A percentile compares a stretch with the other conserved stretches of the same genome.
Conservation (phyloP, 2,329 filamentous ascomycete genomes). For the Aspergillus sergii region DNA sequence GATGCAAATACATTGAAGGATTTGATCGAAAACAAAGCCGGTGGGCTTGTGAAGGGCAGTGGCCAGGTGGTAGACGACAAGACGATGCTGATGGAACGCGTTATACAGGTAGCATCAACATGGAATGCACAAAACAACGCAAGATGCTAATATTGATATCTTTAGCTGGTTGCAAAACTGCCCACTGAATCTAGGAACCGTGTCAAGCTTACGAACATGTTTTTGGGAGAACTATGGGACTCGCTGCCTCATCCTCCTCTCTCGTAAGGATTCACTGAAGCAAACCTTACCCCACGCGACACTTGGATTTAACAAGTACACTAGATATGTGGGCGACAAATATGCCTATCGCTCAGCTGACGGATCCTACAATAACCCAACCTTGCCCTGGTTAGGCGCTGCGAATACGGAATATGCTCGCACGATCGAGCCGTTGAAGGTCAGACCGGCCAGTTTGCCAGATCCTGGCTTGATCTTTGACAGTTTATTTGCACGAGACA, state of each 20-base stretch:
- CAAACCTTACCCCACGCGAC: background rate
- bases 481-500: slow-evolving; percentile 44
- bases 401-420: slow-evolving; percentile 70
- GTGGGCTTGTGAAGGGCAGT: slow-evolving; percentile 25
- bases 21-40: slow-evolving; percentile 64
- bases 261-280: slow-evolving; percentile 49
- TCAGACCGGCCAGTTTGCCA: slow-evolving; percentile 59
- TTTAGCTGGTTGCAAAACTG: slow-evolving; percentile 64
- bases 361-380: slow-evolving; percentile 71
- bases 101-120: slow-evolving; percentile 56
- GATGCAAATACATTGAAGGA: slow-evolving; percentile 66
- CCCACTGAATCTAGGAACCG: slow-evolving; percentile 64
- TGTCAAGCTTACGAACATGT: slow-evolving; percentile 64
- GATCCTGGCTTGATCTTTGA: slow-evolving; percentile 61
- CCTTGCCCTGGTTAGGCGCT: slow-evolving; percentile 66
- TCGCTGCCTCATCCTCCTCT: slow-evolving; percentile 72
- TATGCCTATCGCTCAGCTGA: slow-evolving; percentile 70
- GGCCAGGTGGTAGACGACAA: slow-evolving; percentile 71
- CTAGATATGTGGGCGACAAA: slow-evolving; percentile 52
- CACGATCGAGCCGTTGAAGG: slow-evolving; percentile 61
- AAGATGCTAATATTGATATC: background rate
- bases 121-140: background rate
- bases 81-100: slow-evolving; percentile 74
- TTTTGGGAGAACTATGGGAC: slow-evolving; percentile 71
- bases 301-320: background rate